Evolutionary conservation across 495 filamentous ascomycete species (phyloP), one percentile per base, ranked within the genome.

Genomic region (Hypoxylon fragiforme): DNA sequence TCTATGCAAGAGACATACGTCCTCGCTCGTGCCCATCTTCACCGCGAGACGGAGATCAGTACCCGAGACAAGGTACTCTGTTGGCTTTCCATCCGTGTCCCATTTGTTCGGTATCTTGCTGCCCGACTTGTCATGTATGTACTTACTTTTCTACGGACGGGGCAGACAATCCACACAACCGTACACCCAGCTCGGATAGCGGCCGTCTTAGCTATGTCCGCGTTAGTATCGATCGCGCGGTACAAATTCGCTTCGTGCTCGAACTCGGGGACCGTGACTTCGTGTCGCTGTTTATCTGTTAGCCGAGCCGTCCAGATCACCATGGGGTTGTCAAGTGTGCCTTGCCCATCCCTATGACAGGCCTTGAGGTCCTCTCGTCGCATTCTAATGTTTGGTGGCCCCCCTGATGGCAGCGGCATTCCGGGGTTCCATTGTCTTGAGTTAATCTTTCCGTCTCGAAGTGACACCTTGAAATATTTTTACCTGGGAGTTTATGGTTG

Each of bases 91-190:
- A 36, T 13, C 3, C 0, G 32, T 2, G 15, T 51, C 28, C 36
- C 41, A 51, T 7, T 20, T 57, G 2, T 14, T 51, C 0, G 54
- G 41, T 11, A 57, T 36, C 12, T 9, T 45, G 13, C 37, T 24
- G 1, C 46, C 54, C 11, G 36, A 32, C 5, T 13, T 21, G 11
- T 51, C 47, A 18, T 51, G 37, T n/a, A 36, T 47, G 5, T 57
- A 57, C 35, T 57, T 57, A 9, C 41, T 57, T n/a, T n/a, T 5
- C 2, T 13, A 18, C 51, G 54, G 20, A 57, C 47, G 0, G 54
- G 54, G 4, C 54, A 57, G 4, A 57, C 37, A n/a, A 57, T 57
- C 54, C 54, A 57, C 2, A 37, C 54, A 15, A 57, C 54, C 7
- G 54, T 57, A 15, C 54, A 57, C 8, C 47, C 36, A 2, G 9